Conservation (phyloP, 1,284 basidiomycete species). For the Leccinum subrobustum region DNA sequence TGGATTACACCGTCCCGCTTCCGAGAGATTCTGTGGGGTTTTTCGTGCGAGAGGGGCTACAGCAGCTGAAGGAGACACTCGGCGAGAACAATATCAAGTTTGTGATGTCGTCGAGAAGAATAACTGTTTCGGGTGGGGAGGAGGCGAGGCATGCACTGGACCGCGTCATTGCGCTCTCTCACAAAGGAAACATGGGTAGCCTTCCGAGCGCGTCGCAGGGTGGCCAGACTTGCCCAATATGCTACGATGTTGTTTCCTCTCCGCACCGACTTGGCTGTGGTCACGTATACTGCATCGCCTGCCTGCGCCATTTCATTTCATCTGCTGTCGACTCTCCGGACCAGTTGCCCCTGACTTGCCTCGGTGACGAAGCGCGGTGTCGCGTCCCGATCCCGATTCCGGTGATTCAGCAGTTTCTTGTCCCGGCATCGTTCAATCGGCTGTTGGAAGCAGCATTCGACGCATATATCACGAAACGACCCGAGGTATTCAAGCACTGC, state of each 20-base stretch:
- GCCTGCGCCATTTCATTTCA: constrained; percentile 49
- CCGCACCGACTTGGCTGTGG: constrained; percentile 49
- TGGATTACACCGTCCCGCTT: constrained; percentile 40
- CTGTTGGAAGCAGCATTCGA: constrained; percentile 47
- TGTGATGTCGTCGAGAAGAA: constrained; percentile 33
- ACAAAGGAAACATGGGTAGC: constrained; percentile 17
- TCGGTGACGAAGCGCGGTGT: constrained; percentile 50
- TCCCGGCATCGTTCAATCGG: constrained; percentile 41
- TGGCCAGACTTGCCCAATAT: constrained; percentile 47
- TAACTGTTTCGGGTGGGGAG: constrained; percentile 50
- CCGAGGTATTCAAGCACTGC: constrained; percentile 50
- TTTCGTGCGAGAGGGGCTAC: constrained; percentile 48
- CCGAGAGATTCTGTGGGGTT: constrained; percentile 41
- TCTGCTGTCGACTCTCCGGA: constrained; percentile 42
- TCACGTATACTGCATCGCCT: constrained; percentile 52
- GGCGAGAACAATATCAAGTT: constrained; percentile 51
- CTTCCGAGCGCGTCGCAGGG: constrained; percentile 9
- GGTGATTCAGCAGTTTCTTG: constrained; percentile 46
- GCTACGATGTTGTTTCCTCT: constrained; percentile 43
- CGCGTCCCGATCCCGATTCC: constrained; percentile 49
- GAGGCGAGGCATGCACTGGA: constrained; percentile 45
- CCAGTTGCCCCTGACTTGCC: constrained; percentile 50
- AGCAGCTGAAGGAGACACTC: constrained; percentile 45
- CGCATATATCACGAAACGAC: constrained; percentile 44
- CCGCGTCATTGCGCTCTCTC: constrained; percentile 43